Evolutionary conservation across 805 yeast species (phyloP).

Genomic region (Metschnikowia henanensis): DNA sequence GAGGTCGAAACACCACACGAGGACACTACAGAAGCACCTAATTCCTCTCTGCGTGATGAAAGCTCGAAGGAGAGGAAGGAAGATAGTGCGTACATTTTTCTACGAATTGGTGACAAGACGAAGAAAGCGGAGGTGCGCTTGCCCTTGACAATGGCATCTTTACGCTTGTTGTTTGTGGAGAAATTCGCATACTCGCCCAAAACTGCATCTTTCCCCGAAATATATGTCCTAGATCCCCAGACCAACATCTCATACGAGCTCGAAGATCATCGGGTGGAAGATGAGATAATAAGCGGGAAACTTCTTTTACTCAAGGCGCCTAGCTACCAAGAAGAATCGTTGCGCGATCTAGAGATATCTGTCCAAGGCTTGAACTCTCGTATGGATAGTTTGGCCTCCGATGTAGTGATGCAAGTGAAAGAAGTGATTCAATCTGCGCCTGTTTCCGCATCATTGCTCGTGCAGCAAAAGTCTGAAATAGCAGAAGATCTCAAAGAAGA

Average conservation of each 20-base stretch:
- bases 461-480: background rate
- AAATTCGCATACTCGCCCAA: conserved; percentile 85
- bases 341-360: conserved; percentile 9
- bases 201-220: conserved; percentile 68
- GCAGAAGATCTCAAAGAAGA: conserved; percentile 6
- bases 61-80: background rate
- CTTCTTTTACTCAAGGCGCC: conserved; percentile 47
- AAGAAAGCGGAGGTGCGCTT: conserved; percentile 50
- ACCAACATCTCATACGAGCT: conserved; percentile 72
- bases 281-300: conserved; percentile 58
- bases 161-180: conserved; percentile 78
- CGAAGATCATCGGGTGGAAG: conserved; percentile 60
- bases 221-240: conserved; percentile 65
- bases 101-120: conserved; percentile 52
- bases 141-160: conserved; percentile 51
- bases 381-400: conserved; percentile 10
- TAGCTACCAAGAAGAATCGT: conserved; percentile 5
- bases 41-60: background rate
- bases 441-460: background rate
- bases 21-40: background rate
- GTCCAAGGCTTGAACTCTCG: conserved; percentile 9
- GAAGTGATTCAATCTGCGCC: conserved; percentile 10
- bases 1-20: background rate
- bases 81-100: conserved; percentile 33
- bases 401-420: conserved; percentile 13